Base-by-base conservation (phyloP, 2,329 filamentous ascomycete genomes). In the Hymenoscyphus salicellus region DNA sequence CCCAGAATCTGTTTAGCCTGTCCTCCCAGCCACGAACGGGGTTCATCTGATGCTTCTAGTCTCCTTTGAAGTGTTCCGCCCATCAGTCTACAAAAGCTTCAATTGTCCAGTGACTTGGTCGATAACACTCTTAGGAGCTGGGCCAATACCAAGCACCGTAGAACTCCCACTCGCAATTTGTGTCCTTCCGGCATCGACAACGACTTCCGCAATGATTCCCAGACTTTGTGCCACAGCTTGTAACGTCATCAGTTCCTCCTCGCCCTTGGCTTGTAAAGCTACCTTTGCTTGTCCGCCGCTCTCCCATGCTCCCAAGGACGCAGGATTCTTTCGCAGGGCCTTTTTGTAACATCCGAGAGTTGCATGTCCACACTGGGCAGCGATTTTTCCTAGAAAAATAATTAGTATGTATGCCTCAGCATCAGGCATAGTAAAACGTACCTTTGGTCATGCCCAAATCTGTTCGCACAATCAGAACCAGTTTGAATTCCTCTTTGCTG, bases 311-410 rank as follows among this genome's bases (percentile, higher is more conserved):
- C 84, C 84, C 58, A 99, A 85, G 61, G 96, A 80, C 55, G 81
- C 81, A 63, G 87, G 85, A 57, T 84, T 81, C 28, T 82, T 82
- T 55, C 81, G 79, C 63, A 86, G 79, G 69, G 96, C 87, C 65
- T 88, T 81, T 81, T 97, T 98, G 87, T 97, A 99, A 85, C 94
- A 98, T 63, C 94, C 93, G 63, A 99, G 88, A 2, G 94, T 97
- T n/a, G 95, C 95, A 78, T 98, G 95, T 59, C 89, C 91, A 79
- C 91, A 94, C 79, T 98, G 95, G 7, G 95, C 95, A 64, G 92
- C 95, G 73, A 98, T 97, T 83, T 99, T 99, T 73, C 94, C 94
- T 97, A 69, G 56, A 38, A 28, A 14, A 3, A 52, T 16, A 16
- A n/a, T 58, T 43, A n/a, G 63, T 60, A 46, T 38, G 14, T 14